phyloP scores from a whole-genome alignment of 2,329 filamentous ascomycete species.

The Diaporthe batatas region DNA sequence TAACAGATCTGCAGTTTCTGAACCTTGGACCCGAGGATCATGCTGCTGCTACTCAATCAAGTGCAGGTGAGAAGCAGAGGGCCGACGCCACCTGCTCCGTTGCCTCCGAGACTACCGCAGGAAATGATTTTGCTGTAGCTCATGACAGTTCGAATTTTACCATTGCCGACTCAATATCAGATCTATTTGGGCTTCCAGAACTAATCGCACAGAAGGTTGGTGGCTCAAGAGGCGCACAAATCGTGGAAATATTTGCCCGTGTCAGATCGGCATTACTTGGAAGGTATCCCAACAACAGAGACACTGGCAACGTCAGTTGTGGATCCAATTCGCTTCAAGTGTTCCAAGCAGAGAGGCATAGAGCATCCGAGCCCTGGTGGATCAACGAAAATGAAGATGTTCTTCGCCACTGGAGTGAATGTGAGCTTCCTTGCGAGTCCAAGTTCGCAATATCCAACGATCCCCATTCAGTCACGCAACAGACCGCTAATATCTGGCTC shows the following conservation, averaged over 20 bases:
- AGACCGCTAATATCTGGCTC: background rate
- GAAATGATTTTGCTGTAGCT: background rate
- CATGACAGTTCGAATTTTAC: background rate
- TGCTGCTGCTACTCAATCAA: background rate
- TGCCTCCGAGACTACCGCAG: background rate
- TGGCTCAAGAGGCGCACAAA: background rate
- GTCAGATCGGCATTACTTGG: background rate
- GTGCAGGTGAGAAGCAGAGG: background rate
- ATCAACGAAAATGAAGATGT: background rate
- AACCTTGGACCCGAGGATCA: background rate
- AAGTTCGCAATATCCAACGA: background rate
- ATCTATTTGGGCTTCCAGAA: background rate
- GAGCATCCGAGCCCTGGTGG: background rate
- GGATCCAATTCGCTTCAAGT: background rate
- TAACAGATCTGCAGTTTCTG: background rate
- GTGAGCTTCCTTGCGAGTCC: background rate
- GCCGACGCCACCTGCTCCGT: background rate
- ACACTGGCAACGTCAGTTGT: background rate
- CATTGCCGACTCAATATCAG: background rate
- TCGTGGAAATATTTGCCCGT: background rate
- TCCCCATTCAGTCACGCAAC: background rate
- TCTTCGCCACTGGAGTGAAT: background rate
- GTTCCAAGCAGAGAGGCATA: background rate
- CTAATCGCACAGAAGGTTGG: background rate
- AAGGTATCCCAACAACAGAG: background rate